Base-by-base conservation (phyloP, 495 filamentous ascomycete species). In the Lichina pygmaea region DNA sequence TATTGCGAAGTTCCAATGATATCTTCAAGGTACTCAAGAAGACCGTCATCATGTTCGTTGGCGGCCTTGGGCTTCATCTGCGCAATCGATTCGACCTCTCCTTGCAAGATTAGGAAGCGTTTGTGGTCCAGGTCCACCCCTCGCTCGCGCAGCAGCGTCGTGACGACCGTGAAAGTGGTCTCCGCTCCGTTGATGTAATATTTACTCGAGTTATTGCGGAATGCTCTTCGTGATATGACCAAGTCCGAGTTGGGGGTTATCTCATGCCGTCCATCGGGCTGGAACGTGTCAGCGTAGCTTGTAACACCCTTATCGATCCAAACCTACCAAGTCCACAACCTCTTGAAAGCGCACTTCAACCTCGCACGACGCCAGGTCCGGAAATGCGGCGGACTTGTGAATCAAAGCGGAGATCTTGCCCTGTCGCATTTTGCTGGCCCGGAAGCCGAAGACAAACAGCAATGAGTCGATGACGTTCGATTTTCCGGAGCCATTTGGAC, bases 1-100 rank as follows among this genome's bases (percentile, higher is more conserved):
- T 95, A 97, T 55, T 91, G 92, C 11, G 85, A 93, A 0, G 89
- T 97, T 45, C 89, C 89, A 49, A 97, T 94, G 52, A 97, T 95
- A 57, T 97, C 89, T 55, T 97, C 89, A 1, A 97, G 73, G 52
- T 97, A 97, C 57, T 97, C 89, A 24, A 97, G 66, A 30, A 97
- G 69, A 13, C 89, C 89, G 55, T 97, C 89, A 52, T 97, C 89
- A 51, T 93, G 85, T 53, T 95, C 89, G 49, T 80, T 82, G 17
- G 67, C 76, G 4, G 91, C 89, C 58, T 97, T 97, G 0, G 89
- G 70, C 59, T 95, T 97, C 89, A 97, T 97, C 62, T 97, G 89
- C 30, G 89, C 86, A 53, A 97, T 97, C 0, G 85, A 93, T 56
- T 97, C 89, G 47, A 97, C 89, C 58, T 97, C 89, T 50, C 89